Conservation (phyloP, 1,284 basidiomycete species). For the Amylostereum chailletii region DNA sequence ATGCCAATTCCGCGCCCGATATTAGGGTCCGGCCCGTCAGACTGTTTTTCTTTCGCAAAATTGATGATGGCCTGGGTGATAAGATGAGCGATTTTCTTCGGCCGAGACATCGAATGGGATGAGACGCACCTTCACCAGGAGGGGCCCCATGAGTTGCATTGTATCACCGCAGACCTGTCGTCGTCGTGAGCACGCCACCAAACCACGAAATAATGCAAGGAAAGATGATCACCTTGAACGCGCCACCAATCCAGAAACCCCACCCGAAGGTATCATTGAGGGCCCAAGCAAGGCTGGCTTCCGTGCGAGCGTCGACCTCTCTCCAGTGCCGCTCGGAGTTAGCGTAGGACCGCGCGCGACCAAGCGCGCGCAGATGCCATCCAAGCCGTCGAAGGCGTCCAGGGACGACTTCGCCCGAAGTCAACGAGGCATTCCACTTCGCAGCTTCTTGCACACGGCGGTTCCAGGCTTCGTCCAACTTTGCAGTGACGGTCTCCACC, state of each 20-base stretch:
- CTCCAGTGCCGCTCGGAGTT: slow-evolving; percentile 41
- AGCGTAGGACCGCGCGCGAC: slow-evolving; percentile 17
- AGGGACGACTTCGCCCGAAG: slow-evolving; percentile 37
- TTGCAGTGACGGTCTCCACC: slow-evolving; percentile 38
- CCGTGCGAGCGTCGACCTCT: slow-evolving; percentile 34
- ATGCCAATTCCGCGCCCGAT: slow-evolving; percentile 64
- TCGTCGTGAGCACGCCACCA: too few species aligned
- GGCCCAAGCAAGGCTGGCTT: slow-evolving; percentile 55
- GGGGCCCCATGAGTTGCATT: slow-evolving; percentile 54
- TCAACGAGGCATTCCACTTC: slow-evolving; percentile 46
- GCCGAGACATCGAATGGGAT: too few species aligned
- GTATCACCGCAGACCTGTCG: slow-evolving; percentile 46
- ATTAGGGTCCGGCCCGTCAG: slow-evolving; percentile 29
- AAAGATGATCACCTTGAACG: slow-evolving; percentile 31
- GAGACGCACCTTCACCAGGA: slow-evolving; percentile 45
- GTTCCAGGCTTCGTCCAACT: slow-evolving; percentile 42
- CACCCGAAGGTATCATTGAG: slow-evolving; percentile 65
- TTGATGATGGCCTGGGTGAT: slow-evolving; percentile 49
- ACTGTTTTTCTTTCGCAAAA: slow-evolving; percentile 41
- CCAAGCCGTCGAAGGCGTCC: slow-evolving; percentile 23
- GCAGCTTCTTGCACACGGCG: slow-evolving; percentile 35
- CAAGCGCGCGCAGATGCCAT: slow-evolving; percentile 38
- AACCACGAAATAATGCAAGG: background rate
- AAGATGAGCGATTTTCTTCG: background rate
- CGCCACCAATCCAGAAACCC: slow-evolving; percentile 64